Conservation (phyloP, 2,329 filamentous ascomycete species). For the Lecanicillium sp. region DNA sequence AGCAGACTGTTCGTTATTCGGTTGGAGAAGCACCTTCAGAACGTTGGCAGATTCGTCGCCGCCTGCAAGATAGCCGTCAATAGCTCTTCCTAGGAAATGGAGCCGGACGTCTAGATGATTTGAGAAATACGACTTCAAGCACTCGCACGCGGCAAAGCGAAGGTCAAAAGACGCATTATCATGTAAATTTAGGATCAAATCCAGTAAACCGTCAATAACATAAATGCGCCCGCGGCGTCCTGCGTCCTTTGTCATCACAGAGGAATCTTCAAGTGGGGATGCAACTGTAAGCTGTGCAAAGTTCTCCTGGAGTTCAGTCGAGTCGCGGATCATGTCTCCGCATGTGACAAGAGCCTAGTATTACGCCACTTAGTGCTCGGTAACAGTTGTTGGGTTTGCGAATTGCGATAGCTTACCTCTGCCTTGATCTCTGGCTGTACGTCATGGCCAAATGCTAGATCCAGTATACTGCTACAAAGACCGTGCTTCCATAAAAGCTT, state of each 20-base stretch:
- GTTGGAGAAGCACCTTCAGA: slow-evolving; percentile 69
- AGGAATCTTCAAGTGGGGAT: slow-evolving; percentile 38
- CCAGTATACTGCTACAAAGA: slow-evolving; percentile 68
- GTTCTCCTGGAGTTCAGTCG: slow-evolving; percentile 70
- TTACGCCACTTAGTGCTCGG: slow-evolving; percentile 8
- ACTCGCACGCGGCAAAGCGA: slow-evolving; percentile 77
- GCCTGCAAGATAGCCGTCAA: slow-evolving; percentile 73
- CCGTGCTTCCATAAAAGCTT: slow-evolving; percentile 76
- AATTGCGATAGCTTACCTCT: slow-evolving; percentile 46
- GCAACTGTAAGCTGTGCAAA: slow-evolving; percentile 82
- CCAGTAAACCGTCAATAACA: slow-evolving; percentile 87
- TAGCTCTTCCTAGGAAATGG: slow-evolving; percentile 82
- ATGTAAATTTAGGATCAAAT: slow-evolving; percentile 65
- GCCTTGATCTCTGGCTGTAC: slow-evolving; percentile 72
- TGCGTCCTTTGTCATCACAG: slow-evolving; percentile 28
- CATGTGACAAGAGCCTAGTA: slow-evolving; percentile 77
- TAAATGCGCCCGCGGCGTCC: slow-evolving; percentile 61
- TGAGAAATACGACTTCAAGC: slow-evolving; percentile 86
- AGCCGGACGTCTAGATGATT: slow-evolving; percentile 71
- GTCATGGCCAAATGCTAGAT: slow-evolving; percentile 68
- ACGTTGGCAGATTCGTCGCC: slow-evolving; percentile 82
- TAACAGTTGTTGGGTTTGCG: slow-evolving; percentile 4
- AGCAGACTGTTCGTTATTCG: slow-evolving; percentile 50
- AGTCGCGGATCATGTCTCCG: slow-evolving; percentile 80
- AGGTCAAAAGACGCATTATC: slow-evolving; percentile 65